Conservation (phyloP, 208 protist species). For the Trypanosoma avium region DNA sequence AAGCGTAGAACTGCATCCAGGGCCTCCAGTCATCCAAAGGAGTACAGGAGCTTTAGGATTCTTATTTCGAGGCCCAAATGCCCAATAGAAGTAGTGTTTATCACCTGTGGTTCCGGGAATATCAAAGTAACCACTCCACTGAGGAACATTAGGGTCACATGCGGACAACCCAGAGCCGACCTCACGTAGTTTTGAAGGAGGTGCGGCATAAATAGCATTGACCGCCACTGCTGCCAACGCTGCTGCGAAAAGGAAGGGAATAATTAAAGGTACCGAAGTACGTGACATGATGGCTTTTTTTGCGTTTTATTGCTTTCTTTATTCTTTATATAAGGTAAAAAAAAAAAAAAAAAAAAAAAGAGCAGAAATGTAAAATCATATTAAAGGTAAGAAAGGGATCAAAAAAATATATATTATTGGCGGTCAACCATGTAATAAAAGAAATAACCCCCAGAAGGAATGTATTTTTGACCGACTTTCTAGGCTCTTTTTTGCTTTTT, state of each 20-base stretch:
- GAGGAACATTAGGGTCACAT: constrained; percentile 50
- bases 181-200: not conserved
- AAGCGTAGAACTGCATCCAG: constrained; percentile 79
- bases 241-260: not conserved
- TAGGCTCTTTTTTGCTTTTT: too few species aligned
- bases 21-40: constrained; percentile 91
- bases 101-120: constrained; percentile 42
- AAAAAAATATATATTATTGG: too few species aligned
- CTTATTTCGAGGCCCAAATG: constrained; percentile 59
- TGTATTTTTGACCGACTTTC: too few species aligned
- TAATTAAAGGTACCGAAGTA: not conserved
- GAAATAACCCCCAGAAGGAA: too few species aligned
- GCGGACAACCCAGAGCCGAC: constrained; percentile 29
- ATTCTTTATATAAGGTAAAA: not conserved
- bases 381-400: too few species aligned
- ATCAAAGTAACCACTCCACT: constrained; percentile 78
- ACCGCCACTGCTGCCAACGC: not conserved
- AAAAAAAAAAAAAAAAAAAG: constrained; percentile 8
- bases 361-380: not conserved
- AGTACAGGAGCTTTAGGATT: constrained; percentile 69
- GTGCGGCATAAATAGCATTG: constrained; percentile 1
- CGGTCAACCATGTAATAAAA: too few species aligned
- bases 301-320: not conserved
- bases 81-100: constrained; percentile 92
- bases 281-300: not conserved